Base-by-base conservation (phyloP, 139 green algal species). In the Chlorella vulgaris region DNA sequence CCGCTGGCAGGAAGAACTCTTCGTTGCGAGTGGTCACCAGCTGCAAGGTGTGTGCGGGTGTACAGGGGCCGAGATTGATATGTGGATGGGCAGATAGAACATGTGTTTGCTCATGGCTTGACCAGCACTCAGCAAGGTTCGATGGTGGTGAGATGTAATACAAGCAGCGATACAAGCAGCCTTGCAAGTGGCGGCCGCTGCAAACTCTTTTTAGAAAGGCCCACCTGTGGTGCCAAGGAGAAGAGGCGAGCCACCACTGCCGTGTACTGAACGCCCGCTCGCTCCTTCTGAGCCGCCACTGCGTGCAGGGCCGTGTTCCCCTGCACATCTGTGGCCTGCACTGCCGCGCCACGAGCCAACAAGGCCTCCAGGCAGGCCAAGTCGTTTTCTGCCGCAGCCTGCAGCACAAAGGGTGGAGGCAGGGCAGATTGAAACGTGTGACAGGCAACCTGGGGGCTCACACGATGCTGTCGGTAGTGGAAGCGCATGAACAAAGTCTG, bases 251-350 rank as follows among this genome's bases (percentile, higher is more conserved):
- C 28, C 47, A 80, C 74, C 71, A 67, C 50, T 0, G 71, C 29
- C 18, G 33, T 67, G 50, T 78, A 78, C 71, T 67, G 19, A 31
- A 78, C 71, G 5, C 71, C 71, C 7, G 35, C 71, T 50, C 50
- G 47, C 50, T 78, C 74, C 55, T 55, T 53, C 36, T 69, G 55
- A 15, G n/a, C 15, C 26, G 74, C 74, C 55, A 80, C 55, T 4
- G 74, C 74, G 28, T 87, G 83, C 83, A 87, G 42, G 35, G 63
- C 47, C 13, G 51, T 85, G 68, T 85, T 82, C 33, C 83, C 78
- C 4, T 31, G 21, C 28, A 35, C 58, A 60, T 87, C 70, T 2
- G 19, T 24, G 1, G 53, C 78, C 26, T 38, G 38, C 60, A 85
- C 73, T 8, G 69, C 66, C 19, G 62, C 61, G 28, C 75, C 55